Percentiles rank a stretch among this genome's conserved stretches.
These are phyloP conservation scores for Pelargonium cotyledonis DNA, from an alignment of 441 rosid species.

Conservation along the genomic window DNA sequence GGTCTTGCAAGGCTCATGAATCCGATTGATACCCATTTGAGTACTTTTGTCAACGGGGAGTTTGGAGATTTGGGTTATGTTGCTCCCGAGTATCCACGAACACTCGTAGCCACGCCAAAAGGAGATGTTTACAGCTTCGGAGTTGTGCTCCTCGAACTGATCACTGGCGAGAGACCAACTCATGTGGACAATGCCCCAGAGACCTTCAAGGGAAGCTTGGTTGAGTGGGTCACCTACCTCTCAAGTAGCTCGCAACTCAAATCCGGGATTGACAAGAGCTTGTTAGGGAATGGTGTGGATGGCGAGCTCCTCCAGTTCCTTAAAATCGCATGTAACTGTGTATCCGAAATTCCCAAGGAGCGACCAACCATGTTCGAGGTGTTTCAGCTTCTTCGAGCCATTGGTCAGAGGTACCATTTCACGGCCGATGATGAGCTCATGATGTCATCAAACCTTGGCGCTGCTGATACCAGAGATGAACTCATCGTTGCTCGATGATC, in stretches of 20 bases:
- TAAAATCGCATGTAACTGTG: background rate
- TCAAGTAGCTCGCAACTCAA: background rate
- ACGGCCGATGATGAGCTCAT: background rate
- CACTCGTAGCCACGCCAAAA: background rate
- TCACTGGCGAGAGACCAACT: background rate
- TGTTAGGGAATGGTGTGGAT: background rate
- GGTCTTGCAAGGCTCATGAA: conserved; percentile 3
- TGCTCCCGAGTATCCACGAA: background rate
- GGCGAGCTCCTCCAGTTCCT: background rate
- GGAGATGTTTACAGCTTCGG: conserved; percentile 2
- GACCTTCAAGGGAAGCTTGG: background rate
- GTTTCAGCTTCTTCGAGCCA: background rate
- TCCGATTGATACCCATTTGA: background rate
- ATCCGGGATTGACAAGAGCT: background rate
- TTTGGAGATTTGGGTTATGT: conserved; percentile 2
- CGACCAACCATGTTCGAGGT: background rate
- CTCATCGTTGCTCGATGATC: conserved; percentile 5
- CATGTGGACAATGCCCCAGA: background rate
- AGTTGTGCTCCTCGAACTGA: background rate
- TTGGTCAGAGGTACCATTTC: background rate
- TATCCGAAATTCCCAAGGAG: background rate
- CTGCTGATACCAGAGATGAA: background rate
- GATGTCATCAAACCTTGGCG: background rate
- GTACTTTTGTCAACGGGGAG: background rate
- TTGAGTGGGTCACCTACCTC: background rate